These are phyloP conservation scores for Phaffomyces antillensis DNA, from an alignment of 805 yeast genomes.

Conservation along the genomic window DNA sequence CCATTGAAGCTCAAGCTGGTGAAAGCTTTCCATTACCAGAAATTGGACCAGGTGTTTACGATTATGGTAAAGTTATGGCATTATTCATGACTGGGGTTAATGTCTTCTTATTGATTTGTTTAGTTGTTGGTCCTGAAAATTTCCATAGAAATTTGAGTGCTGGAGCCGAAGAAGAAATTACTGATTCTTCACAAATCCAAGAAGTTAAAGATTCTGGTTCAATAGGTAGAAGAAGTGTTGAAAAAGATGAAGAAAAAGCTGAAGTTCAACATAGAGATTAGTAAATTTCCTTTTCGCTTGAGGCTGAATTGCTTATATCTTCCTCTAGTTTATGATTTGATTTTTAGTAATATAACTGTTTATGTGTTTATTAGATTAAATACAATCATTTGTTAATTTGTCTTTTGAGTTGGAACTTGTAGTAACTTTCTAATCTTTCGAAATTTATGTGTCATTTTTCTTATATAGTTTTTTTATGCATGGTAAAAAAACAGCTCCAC, in stretches of 20 bases:
- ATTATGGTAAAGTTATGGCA: slow-evolving; percentile 69
- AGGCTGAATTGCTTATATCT: not conserved
- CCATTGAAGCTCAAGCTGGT: slow-evolving; percentile 49
- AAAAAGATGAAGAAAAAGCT: slow-evolving; percentile 7
- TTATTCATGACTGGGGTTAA: slow-evolving; percentile 63
- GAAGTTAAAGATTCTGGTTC: not conserved
- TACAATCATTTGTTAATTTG: too few species aligned
- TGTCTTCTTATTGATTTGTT: slow-evolving; percentile 39
- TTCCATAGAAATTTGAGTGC: slow-evolving; percentile 31
- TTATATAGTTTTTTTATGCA: too few species aligned
- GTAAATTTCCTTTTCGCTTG: not conserved
- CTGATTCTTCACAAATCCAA: slow-evolving; percentile 9
- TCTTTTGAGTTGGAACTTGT: too few species aligned
- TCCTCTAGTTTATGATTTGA: not conserved
- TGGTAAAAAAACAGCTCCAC: too few species aligned
- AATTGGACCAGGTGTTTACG: slow-evolving; percentile 27
- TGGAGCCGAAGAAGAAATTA: slow-evolving; percentile 12
- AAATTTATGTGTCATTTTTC: too few species aligned
- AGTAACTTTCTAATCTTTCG: too few species aligned
- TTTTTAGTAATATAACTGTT: not conserved
- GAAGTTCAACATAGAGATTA: slow-evolving; percentile 2
- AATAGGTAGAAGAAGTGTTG: not conserved
- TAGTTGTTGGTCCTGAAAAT: slow-evolving; percentile 53
- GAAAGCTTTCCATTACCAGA: slow-evolving; percentile 17
- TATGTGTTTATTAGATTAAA: too few species aligned